Base-by-base conservation (phyloP, 345 rosid genomes). In the Carallia pectinifolia region DNA sequence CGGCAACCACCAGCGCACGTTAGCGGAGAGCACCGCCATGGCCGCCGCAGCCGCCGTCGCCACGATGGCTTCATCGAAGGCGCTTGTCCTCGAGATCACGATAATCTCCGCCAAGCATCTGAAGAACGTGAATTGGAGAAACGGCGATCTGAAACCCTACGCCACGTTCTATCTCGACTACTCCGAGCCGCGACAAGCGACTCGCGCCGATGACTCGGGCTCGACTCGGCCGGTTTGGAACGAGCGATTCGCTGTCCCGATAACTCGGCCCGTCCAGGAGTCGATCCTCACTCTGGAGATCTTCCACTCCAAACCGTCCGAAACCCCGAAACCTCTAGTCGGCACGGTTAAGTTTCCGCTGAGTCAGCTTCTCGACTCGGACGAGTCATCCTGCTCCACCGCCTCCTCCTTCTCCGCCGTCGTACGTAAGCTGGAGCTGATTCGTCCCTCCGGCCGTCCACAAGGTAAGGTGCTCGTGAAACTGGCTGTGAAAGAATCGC, bases 91-190 rank as follows among this genome's bases (percentile, higher is more conserved):
- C 33, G 75, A 64, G 48, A 40, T 72, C 64, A 72, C 70, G 1
- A 47, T 72, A 40, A 18, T 72, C 70, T 65, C 75, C n/a, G 75
- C 75, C 30, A 72, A 72, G 44, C 75, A 72, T 36, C 75, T 72
- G 48, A 72, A 72, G 63, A 72, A 72, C 69, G 75, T 72, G 30
- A 72, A 64, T 37, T 72, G 75, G 75, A 31, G 62, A 23, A 72
- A n/a, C 75, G 75, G 75, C 10, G 75, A 64, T 58, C 70, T 72
- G 47, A 72, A 72, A 19, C 75, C 75, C 58, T 72, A 72, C 70
- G 63, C 69, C 8, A 58, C 55, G 37, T 64, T 72, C 64, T 56
- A 58, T 36, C 64, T 72, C 27, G 75, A 72, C 64, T 44, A 60
- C 66, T 55, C 75, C 29, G 69, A 72, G 44, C 70, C 13, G 64